A percentile compares a stretch with the other conserved stretches of the same genome.
Evolutionary conservation across 257 asterid species (phyloP).

Genomic region (Nicotiana knightiana): DNA sequence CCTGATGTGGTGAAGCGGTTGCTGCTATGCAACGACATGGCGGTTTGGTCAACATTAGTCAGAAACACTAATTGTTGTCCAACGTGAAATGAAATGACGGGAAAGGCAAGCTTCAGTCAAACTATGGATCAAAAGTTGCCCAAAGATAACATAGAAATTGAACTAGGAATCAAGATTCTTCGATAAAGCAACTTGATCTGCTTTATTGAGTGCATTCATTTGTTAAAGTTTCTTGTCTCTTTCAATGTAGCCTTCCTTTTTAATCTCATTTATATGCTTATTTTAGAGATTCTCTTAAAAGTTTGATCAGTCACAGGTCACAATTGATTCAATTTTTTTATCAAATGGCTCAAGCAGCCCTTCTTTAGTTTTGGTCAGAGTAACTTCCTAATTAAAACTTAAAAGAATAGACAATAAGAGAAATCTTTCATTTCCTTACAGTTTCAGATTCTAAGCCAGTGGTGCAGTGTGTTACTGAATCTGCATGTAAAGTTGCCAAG

Average conservation of each 20-base stretch:
- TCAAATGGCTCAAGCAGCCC: conserved; percentile 1
- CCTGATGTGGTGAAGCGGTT: conserved; percentile 66
- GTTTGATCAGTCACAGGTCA: conserved; percentile 4
- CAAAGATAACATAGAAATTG: conserved; percentile 15
- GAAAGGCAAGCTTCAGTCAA: conserved; percentile 10
- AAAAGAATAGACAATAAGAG: not conserved
- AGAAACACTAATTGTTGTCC: conserved; percentile 26
- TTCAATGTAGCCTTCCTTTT: conserved; percentile 8
- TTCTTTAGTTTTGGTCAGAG: not conserved
- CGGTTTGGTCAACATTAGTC: conserved; percentile 19
- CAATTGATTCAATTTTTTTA: not conserved
- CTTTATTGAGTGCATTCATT: conserved; percentile 26
- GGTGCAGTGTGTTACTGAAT: not conserved
- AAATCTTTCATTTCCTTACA: not conserved
- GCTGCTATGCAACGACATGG: conserved; percentile 79
- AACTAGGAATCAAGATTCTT: conserved; percentile 26
- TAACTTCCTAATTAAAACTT: not conserved
- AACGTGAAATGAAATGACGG: conserved; percentile 13
- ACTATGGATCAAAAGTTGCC: conserved; percentile 18
- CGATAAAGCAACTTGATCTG: conserved; percentile 13
- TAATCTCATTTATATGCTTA: not conserved
- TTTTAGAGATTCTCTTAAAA: not conserved
- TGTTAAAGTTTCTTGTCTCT: conserved; percentile 10
- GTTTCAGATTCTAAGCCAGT: not conserved
- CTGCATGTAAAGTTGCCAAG: not conserved